Percentiles rank a stretch among this genome's conserved stretches.
These are phyloP conservation scores for Acanthamoeba lenticulata DNA, from an alignment of 208 protist genomes.

Conservation along the genomic window DNA sequence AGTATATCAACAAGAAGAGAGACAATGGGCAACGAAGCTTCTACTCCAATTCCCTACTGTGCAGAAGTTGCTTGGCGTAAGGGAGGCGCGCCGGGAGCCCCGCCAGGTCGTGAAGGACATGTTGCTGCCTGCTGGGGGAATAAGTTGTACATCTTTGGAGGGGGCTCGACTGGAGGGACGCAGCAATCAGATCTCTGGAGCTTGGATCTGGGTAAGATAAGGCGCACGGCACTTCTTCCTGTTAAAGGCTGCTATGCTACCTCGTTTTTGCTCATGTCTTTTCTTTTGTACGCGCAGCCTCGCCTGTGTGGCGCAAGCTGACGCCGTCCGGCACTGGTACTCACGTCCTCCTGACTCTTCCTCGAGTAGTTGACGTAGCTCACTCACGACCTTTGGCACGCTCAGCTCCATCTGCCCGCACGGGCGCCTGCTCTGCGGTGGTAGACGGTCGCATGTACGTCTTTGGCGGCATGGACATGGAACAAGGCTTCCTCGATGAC, in stretches of 20 bases:
- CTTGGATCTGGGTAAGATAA: slow-evolving; percentile 1
- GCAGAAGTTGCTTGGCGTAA: background rate
- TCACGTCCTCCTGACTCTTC: background rate
- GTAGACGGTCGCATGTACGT: background rate
- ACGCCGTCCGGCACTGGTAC: background rate
- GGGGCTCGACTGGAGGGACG: background rate
- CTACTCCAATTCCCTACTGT: background rate
- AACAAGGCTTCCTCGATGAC: background rate
- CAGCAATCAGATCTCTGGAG: background rate
- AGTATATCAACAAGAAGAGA: background rate
- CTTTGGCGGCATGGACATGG: slow-evolving; percentile 49
- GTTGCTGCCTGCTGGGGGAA: background rate
- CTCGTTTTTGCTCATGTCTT: background rate
- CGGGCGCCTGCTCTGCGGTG: background rate
- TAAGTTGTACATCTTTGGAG: slow-evolving; percentile 37
- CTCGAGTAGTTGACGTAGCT: background rate
- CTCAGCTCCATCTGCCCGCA: background rate
- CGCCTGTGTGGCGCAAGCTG: background rate
- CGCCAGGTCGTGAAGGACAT: background rate
- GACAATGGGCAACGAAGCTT: slow-evolving; percentile 2
- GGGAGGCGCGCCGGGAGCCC: background rate
- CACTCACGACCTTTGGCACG: background rate
- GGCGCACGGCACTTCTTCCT: background rate
- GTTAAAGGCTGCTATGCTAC: background rate
- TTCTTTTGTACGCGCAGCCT: background rate